A percentile compares a stretch with the other conserved stretches of the same genome.
These are phyloP conservation scores for Manihot esculenta DNA, from an alignment of 441 rosid species.

Conservation along the genomic window DNA sequence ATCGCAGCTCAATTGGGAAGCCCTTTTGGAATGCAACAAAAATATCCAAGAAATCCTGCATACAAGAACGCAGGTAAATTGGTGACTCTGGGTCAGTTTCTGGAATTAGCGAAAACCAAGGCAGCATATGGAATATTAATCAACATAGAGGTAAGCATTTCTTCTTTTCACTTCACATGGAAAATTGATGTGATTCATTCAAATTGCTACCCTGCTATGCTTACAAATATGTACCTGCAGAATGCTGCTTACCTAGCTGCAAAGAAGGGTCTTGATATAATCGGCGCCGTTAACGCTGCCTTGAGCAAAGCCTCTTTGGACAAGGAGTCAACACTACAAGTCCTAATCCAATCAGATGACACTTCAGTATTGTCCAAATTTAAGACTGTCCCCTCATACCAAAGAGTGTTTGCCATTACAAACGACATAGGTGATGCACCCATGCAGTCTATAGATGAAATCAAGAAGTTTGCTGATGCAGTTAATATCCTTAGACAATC, in stretches of 20 bases:
- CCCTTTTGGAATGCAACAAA: slow-evolving; percentile 47
- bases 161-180: neutral
- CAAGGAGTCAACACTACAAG: slow-evolving; percentile 63
- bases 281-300: slow-evolving; percentile 48
- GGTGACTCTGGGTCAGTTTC: slow-evolving; percentile 50
- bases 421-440: slow-evolving; percentile 62
- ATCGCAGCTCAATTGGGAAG: slow-evolving; percentile 66
- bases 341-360: slow-evolving; percentile 77
- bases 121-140: slow-evolving; percentile 73
- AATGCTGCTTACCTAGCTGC: slow-evolving; percentile 88
- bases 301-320: slow-evolving; percentile 61
- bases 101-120: slow-evolving; percentile 67
- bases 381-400: slow-evolving; percentile 42
- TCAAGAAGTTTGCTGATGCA: slow-evolving; percentile 74
- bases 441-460: slow-evolving; percentile 45
- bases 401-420: slow-evolving; percentile 52
- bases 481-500: slow-evolving; percentile 47
- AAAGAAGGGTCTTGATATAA: slow-evolving; percentile 64
- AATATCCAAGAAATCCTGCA: slow-evolving; percentile 57
- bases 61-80: slow-evolving; percentile 63
- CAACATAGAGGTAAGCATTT: slow-evolving; percentile 55
- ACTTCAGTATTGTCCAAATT: slow-evolving; percentile 66
- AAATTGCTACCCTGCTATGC: too few species aligned
- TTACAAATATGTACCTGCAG: slow-evolving; percentile 30
- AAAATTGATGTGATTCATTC: too few species aligned